Percentiles rank a stretch among this genome's conserved stretches.
Evolutionary conservation across 2,329 filamentous ascomycete species (phyloP).

Genomic region (Paracoccidioides lutzii): DNA sequence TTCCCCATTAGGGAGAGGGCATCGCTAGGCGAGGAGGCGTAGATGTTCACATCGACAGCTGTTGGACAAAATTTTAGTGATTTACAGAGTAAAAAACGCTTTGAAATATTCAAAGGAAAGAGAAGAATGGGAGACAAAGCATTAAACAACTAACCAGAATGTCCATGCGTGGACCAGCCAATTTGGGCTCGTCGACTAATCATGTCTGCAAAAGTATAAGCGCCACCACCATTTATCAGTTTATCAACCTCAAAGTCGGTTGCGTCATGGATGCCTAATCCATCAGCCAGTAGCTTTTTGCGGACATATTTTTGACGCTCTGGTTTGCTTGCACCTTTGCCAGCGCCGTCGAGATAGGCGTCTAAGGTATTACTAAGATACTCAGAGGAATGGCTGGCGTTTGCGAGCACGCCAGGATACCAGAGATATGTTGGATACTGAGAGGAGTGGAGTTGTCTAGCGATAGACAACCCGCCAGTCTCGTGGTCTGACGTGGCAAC

Average conservation of each 20-base stretch:
- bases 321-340: constrained; percentile 29
- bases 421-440: constrained; percentile 58
- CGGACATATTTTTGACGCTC: constrained; percentile 51
- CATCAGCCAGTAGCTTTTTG: constrained; percentile 51
- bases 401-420: constrained; percentile 71
- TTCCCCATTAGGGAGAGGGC: constrained; percentile 62
- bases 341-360: constrained; percentile 40
- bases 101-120: neutral
- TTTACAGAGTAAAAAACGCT: neutral
- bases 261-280: constrained; percentile 66
- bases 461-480: constrained; percentile 75
- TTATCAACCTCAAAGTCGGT: constrained; percentile 55
- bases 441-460: constrained; percentile 52
- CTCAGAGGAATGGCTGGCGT: constrained; percentile 63
- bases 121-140: neutral
- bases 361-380: constrained; percentile 52
- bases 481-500: constrained; percentile 93
- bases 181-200: constrained; percentile 77
- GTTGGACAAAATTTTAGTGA: constrained; percentile 8
- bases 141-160: constrained; percentile 41
- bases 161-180: constrained; percentile 89
- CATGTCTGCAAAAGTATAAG: constrained; percentile 64
- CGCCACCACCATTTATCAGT: constrained; percentile 44
- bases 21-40: constrained; percentile 57
- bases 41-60: constrained; percentile 93